Evolutionary conservation across 2,329 filamentous ascomycete genomes (phyloP).

Genomic region (Cryphonectria carpinicola): DNA sequence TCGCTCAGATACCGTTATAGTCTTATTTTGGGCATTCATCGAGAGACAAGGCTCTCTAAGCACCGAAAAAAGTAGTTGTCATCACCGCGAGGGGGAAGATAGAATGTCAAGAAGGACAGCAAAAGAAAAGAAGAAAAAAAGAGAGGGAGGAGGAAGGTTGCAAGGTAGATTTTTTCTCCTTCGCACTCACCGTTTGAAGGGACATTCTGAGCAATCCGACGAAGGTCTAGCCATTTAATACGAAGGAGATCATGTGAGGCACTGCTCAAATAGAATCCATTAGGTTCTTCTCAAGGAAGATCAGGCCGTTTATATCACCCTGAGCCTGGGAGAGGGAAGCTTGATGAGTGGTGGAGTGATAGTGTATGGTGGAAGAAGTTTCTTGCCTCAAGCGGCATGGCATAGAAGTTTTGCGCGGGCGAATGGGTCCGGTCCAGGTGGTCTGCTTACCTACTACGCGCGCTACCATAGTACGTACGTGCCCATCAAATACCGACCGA

Average conservation of each 20-base stretch:
- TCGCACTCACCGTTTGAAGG: slow-evolving; percentile 34
- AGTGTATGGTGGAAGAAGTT: background rate
- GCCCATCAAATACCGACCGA: background rate
- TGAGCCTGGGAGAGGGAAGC: background rate
- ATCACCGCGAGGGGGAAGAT: slow-evolving; percentile 55
- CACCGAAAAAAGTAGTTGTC: slow-evolving; percentile 58
- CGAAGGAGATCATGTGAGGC: background rate
- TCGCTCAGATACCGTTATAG: slow-evolving; percentile 97
- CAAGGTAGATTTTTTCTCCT: background rate
- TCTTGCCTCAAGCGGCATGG: background rate
- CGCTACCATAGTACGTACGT: background rate
- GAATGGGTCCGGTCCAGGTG: background rate
- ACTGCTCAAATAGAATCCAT: background rate
- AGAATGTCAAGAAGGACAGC: background rate
- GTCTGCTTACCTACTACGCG: background rate
- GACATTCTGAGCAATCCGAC: slow-evolving; percentile 31
- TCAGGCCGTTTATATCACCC: background rate
- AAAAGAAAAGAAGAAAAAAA: background rate
- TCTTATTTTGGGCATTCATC: slow-evolving; percentile 71
- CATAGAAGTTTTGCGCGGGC: background rate
- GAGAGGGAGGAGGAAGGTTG: background rate
- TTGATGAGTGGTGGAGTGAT: background rate
- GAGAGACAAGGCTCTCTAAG: slow-evolving; percentile 65
- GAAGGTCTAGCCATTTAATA: slow-evolving; percentile 28
- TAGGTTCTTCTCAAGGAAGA: background rate